A percentile compares a stretch with the other conserved stretches of the same genome.
Evolutionary conservation across 2,329 filamentous ascomycete genomes (phyloP).

Genomic region (Penicillium sp.): DNA sequence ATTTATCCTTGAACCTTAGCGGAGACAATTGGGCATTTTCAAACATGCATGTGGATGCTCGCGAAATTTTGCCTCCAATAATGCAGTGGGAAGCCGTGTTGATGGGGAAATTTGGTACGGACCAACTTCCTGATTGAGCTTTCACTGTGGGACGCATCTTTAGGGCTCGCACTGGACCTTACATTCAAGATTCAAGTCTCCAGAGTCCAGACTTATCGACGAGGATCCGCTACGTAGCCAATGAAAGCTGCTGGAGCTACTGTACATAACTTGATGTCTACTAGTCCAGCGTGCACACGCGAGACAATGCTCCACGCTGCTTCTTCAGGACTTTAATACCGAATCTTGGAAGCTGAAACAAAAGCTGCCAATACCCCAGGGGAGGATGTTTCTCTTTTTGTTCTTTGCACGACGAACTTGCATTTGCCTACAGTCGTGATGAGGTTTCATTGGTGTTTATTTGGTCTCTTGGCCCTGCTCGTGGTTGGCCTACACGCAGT

Average conservation of each 20-base stretch:
- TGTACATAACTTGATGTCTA: not conserved
- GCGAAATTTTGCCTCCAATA: not conserved
- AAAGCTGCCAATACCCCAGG: slow-evolving; percentile 6
- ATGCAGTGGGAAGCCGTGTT: not conserved
- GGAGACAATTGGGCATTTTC: not conserved
- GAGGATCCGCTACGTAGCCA: not conserved
- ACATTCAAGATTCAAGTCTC: not conserved
- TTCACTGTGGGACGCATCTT: not conserved
- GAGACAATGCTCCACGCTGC: slow-evolving; percentile 9
- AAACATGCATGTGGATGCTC: not conserved
- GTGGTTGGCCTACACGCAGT: slow-evolving; percentile 2
- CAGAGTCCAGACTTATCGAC: not conserved
- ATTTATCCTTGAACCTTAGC: not conserved
- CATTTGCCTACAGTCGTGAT: slow-evolving; percentile 1
- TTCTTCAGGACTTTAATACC: not conserved
- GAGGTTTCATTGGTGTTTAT: slow-evolving; percentile 7
- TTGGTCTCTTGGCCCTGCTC: slow-evolving; percentile 8
- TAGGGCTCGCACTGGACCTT: slow-evolving; percentile 3
- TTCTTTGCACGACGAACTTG: not conserved
- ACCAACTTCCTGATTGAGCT: slow-evolving; percentile 8
- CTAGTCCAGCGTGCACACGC: not conserved
- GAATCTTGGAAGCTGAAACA: slow-evolving; percentile 3
- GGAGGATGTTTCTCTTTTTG: not conserved
- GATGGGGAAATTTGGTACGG: not conserved
- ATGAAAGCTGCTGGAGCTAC: not conserved